These are phyloP conservation scores for Suillus decipiens DNA, from an alignment of 768 basidiomycete species.

Conservation along the genomic window DNA sequence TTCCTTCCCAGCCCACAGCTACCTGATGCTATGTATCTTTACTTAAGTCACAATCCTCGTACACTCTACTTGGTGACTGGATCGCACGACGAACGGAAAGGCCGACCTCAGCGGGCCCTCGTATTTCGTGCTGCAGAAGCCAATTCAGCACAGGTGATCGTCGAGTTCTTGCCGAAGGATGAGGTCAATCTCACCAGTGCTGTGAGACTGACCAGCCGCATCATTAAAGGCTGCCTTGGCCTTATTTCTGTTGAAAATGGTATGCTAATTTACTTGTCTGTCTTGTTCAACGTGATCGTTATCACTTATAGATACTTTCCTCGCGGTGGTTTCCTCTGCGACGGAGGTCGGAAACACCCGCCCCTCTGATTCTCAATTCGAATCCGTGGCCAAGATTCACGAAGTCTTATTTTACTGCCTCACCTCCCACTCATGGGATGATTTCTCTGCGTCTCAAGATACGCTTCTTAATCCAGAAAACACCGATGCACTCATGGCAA, in stretches of 20 bases:
- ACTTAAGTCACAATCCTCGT: conserved; percentile 68
- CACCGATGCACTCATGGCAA: conserved; percentile 44
- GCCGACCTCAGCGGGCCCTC: conserved; percentile 61
- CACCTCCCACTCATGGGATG: conserved; percentile 84
- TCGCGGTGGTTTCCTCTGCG: conserved; percentile 77
- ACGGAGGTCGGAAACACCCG: conserved; percentile 74
- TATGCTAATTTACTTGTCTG: conserved; percentile 29
- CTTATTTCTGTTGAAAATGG: conserved; percentile 74
- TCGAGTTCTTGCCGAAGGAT: conserved; percentile 79
- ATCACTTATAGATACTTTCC: conserved; percentile 67
- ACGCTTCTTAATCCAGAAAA: conserved; percentile 57
- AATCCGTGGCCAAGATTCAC: conserved; percentile 81
- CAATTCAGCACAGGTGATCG: conserved; percentile 65
- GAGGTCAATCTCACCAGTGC: conserved; percentile 69
- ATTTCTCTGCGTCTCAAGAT: conserved; percentile 55
- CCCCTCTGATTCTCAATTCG: conserved; percentile 54
- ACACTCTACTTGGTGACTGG: conserved; percentile 73
- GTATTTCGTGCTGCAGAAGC: conserved; percentile 67
- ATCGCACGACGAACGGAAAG: conserved; percentile 62
- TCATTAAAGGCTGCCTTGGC: conserved; percentile 84
- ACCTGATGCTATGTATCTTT: conserved; percentile 61
- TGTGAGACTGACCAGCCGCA: conserved; percentile 66
- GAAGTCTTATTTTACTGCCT: conserved; percentile 90
- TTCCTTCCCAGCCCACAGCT: neutral
- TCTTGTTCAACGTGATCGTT: neutral